Base-by-base conservation (phyloP, 176 grass and related monocot species). In the Thinopyrum elongatum region DNA sequence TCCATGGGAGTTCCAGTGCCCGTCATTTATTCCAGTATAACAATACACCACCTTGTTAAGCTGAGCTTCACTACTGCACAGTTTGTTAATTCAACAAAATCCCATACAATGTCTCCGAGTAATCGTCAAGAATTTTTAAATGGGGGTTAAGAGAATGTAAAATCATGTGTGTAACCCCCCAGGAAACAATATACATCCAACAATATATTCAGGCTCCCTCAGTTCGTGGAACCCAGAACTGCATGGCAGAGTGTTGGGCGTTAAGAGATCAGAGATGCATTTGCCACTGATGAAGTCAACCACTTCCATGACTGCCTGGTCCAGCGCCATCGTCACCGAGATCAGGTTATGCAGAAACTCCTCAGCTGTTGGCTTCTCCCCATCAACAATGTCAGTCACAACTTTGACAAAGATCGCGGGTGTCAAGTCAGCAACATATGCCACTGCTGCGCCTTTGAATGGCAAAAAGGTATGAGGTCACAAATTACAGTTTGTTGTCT, bases 371-470 rank as follows among this genome's bases (percentile, higher is more conserved):
- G 96, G 93, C 79, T 98, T 95, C 70, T 92, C 86, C 57, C 96
- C 92, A 49, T 98, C 96, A 47, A 92, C 90, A 74, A 98, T 91
- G 79, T 95, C 93, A 14, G 93, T 98, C 28, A 98, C 91, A 35
- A 92, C 92, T 85, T 98, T 95, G 17, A 95, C 64, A 77, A 91
- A 94, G 46, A 95, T 95, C 29, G 88, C 86, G 5, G 93, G 96
- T 3, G 93, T 88, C 14, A 90, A 95, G 10, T 90, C 90, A 4
- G 92, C 84, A 5, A 95, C 93, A 66, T 98, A 98, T 70, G 90
- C 92, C 41, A 98, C 93, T 0, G 96, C 90, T 62, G 91, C 96
- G 86, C 93, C 96, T 91, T 98, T 82, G 23, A 67, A 86, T 65
- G 72, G n/a, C 23, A 47, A 80, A 29, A 5, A 30, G 30, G 30